Evolutionary conservation across 441 rosid genomes (phyloP), one percentile per base, ranked within the genome.

Genomic region (Raphanus hybrid): DNA sequence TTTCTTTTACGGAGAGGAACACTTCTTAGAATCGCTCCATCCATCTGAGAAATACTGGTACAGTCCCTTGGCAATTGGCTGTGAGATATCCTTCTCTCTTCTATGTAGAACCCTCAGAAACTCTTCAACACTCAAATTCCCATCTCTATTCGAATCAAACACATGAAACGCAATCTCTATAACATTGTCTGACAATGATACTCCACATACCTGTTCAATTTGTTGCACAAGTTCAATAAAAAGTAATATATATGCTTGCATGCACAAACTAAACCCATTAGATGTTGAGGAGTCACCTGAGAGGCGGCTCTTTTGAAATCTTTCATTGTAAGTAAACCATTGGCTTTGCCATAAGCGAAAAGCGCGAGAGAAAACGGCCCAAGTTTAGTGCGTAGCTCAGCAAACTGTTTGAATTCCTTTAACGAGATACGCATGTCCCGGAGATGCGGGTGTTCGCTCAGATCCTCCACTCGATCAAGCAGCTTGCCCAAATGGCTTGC

Each of bases 221-320:
- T 34, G 43, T 48, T 11, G 32, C 68, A 16, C 10, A 15, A 3
- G 60, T 60, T 45, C 6, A 29, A 20, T 57, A 6, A 60, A 27
- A n/a, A 20, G 2, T 1, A 23, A 23, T 23, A 15, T 6, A 16
- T 2, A 2, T 52, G 23, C 23, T 23, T 57, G 14, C 39, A n/a
- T 9, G 12, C 39, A 39, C 14, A 54, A 57, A 45, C 34, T 63
- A 29, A 18, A 32, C 26, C 6, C 62, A 58, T 10, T 32, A 23
- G 41, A 58, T 4, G 14, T 73, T 67, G 34, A 57, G 55, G 29
- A 37, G 78, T 71, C 78, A 88, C 96, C 77, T 79, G 82, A 57
- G 85, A 86, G 52, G 97, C 94, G 39, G 97, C 99, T 84, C 99
- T 86, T 81, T 88, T 89, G 80, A 94, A 87, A 78, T 94, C 98